Conservation (phyloP, 176 grass and related monocot genomes). For the Melocanna baccifera region DNA sequence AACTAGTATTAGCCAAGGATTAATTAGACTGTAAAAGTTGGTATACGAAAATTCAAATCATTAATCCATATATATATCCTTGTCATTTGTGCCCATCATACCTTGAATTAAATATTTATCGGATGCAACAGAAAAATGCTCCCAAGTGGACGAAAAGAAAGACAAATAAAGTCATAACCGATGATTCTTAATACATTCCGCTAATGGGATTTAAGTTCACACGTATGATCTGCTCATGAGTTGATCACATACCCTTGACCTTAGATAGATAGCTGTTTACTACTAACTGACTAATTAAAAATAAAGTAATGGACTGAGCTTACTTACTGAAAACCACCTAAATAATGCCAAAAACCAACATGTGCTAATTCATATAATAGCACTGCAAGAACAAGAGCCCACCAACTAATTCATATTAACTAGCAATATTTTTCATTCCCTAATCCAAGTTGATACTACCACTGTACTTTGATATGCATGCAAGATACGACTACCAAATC, state of each 20-base stretch:
- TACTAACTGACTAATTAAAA: not conserved
- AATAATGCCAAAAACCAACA: not conserved
- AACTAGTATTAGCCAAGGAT: not conserved
- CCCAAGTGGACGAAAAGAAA: conserved; percentile 34
- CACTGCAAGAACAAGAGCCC: not conserved
- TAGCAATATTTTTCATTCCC: conserved; percentile 22
- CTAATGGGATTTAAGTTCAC: conserved; percentile 29
- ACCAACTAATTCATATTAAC: conserved; percentile 10
- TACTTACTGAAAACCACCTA: not conserved
- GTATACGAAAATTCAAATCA: not conserved
- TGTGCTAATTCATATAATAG: conserved; percentile 27
- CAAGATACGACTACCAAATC: not conserved
- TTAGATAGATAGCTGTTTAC: conserved; percentile 6
- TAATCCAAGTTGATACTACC: conserved; percentile 9
- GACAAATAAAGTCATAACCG: conserved; percentile 13
- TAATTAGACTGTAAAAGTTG: not conserved
- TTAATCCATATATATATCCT: not conserved
- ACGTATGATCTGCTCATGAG: not conserved
- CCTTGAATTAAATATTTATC: not conserved
- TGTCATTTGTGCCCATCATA: not conserved
- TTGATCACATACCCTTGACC: not conserved
- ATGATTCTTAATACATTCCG: not conserved
- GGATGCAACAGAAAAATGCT: not conserved
- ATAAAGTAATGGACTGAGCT: not conserved
- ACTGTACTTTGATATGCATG: not conserved